phyloP scores from a whole-genome alignment of 2,329 filamentous ascomycete species.

The Ploettnerulaceae sp. region DNA sequence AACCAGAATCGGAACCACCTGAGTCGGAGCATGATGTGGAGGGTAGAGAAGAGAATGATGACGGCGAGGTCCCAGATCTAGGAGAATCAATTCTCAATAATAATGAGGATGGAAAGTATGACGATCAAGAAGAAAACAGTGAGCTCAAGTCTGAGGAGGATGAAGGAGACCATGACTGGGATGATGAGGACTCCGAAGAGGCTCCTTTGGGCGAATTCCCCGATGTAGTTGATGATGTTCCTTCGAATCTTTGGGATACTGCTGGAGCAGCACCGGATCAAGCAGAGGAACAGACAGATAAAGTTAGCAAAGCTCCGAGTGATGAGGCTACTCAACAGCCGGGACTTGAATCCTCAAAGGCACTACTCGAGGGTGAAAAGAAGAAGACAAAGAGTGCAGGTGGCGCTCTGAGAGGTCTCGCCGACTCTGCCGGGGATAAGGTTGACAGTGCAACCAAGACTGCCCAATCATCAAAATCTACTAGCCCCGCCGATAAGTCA shows the following conservation, averaged over 20 bases:
- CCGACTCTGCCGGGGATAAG: conserved; percentile 6
- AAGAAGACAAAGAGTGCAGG: conserved; percentile 5
- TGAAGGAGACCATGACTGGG: conserved; percentile 8
- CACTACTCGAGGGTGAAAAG: conserved; percentile 3
- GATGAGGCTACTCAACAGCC: too few relatives aligned
- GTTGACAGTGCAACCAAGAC: conserved; percentile 4
- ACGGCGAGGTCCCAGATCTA: conserved; percentile 9
- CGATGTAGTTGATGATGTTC: conserved; percentile 1
- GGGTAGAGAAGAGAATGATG: conserved; percentile 3
- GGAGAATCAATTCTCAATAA: conserved; percentile 8
- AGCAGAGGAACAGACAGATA: not conserved
- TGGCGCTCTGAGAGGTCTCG: conserved; percentile 4
- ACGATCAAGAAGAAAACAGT: conserved; percentile 14
- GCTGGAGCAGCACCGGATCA: not conserved
- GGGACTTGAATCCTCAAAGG: too few relatives aligned
- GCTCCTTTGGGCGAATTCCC: conserved; percentile 10
- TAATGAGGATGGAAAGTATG: conserved; percentile 6
- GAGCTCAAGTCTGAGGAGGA: conserved; percentile 13
- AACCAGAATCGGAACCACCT: conserved; percentile 13
- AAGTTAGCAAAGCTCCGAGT: conserved; percentile 5
- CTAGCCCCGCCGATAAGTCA: not conserved
- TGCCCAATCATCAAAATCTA: not conserved
- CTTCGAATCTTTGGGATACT: conserved; percentile 5
- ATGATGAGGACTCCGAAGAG: not conserved
- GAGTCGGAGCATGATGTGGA: conserved; percentile 14